phyloP scores from a whole-genome alignment of 805 yeast genomes.

The Zygoascus ofunaensis region DNA sequence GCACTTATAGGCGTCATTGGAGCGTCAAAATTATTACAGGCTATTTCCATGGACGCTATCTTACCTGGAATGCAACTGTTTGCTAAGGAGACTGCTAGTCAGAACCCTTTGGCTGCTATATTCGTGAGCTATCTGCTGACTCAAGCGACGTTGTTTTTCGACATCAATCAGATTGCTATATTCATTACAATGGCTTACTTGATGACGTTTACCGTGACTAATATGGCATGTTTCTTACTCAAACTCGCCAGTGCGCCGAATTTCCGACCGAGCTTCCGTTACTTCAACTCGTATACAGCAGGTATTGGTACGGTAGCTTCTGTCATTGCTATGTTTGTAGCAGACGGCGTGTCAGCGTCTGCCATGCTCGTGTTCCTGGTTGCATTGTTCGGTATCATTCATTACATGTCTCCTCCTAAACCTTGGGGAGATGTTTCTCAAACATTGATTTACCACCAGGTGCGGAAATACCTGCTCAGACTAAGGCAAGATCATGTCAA shows the following conservation, averaged over 20 bases:
- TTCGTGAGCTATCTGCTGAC: constrained; percentile 72
- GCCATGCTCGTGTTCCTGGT: constrained; percentile 58
- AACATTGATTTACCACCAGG: constrained; percentile 90
- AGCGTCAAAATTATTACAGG: constrained; percentile 84
- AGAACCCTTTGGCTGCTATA: constrained; percentile 54
- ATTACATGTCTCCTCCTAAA: constrained; percentile 87
- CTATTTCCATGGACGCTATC: constrained; percentile 80
- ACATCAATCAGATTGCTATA: constrained; percentile 88
- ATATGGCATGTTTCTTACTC: constrained; percentile 83
- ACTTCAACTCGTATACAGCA: constrained; percentile 77
- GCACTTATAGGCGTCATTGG: constrained; percentile 94
- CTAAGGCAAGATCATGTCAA: constrained; percentile 88
- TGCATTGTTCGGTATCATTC: constrained; percentile 66
- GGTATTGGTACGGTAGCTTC: constrained; percentile 62
- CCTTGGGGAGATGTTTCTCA: constrained; percentile 99
- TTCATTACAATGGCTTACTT: constrained; percentile 95
- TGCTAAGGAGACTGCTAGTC: constrained; percentile 42
- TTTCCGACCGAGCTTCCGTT: constrained; percentile 89
- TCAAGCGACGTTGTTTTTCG: constrained; percentile 78
- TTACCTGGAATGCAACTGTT: constrained; percentile 70
- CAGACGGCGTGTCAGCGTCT: constrained; percentile 84
- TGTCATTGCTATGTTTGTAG: constrained; percentile 81
- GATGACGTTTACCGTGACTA: constrained; percentile 92
- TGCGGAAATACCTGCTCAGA: constrained; percentile 76
- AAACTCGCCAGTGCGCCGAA: constrained; percentile 94